A percentile compares a stretch with the other conserved stretches of the same genome.
Evolutionary conservation across 805 yeast species (phyloP).

Genomic region (Candida bentonensis): DNA sequence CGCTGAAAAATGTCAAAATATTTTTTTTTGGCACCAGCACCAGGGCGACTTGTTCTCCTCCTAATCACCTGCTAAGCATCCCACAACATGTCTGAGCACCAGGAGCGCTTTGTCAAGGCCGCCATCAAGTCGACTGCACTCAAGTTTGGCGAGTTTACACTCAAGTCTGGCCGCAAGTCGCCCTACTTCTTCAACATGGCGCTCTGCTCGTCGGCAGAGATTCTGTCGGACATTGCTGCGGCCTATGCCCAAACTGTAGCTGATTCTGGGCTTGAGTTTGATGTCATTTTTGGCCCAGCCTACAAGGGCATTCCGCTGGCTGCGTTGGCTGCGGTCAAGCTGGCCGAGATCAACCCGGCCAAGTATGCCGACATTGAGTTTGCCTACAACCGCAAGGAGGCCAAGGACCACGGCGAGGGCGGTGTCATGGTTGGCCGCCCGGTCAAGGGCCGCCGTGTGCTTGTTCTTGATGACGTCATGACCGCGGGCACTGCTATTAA

Average conservation of each 20-base stretch:
- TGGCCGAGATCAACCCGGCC: slow-evolving; percentile 68
- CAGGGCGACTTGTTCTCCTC: too few species aligned
- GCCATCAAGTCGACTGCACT: slow-evolving; percentile 76
- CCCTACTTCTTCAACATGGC: slow-evolving; percentile 95
- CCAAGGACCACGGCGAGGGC: slow-evolving; percentile 97
- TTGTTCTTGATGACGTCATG: slow-evolving; percentile 93
- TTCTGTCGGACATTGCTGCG: slow-evolving; percentile 66
- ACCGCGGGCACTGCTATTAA: slow-evolving; percentile 97
- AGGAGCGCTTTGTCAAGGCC: slow-evolving; percentile 57
- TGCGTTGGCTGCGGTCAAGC: slow-evolving; percentile 81
- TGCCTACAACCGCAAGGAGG: slow-evolving; percentile 79
- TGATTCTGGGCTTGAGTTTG: slow-evolving; percentile 69
- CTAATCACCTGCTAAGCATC: too few species aligned
- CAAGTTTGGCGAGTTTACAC: slow-evolving; percentile 75
- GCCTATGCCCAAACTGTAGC: slow-evolving; percentile 85
- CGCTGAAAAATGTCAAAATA: too few species aligned
- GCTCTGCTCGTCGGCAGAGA: slow-evolving; percentile 67
- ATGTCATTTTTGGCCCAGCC: slow-evolving; percentile 92
- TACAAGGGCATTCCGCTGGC: slow-evolving; percentile 95
- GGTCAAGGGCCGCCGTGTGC: slow-evolving; percentile 53
- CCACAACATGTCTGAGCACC: slow-evolving; percentile 39
- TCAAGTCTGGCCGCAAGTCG: slow-evolving; percentile 86
- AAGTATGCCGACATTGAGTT: slow-evolving; percentile 63
- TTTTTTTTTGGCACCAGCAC: too few species aligned
- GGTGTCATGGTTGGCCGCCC: slow-evolving; percentile 83